phyloP scores from a whole-genome alignment of 768 basidiomycete genomes.

The Leccinum longicurvipes region DNA sequence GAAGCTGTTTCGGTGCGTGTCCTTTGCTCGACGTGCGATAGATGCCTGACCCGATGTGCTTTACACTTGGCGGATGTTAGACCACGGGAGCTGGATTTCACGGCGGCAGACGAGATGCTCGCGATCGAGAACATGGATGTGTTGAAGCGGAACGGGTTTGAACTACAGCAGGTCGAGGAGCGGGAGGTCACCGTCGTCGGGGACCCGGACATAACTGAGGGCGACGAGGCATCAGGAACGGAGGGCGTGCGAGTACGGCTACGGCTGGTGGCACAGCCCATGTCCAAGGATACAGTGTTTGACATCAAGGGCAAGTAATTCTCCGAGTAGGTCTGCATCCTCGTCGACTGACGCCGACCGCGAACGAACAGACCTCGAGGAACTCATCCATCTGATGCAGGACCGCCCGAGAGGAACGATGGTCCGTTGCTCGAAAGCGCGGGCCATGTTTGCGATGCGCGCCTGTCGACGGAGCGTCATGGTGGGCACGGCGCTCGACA shows the following conservation, averaged over 20 bases:
- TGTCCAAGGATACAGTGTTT: conserved; percentile 89
- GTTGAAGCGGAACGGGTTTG: conserved; percentile 85
- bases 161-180: conserved; percentile 59
- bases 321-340: no score
- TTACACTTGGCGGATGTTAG: conserved; percentile 42
- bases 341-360: no score
- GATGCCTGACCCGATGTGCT: no score
- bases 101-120: conserved; percentile 85
- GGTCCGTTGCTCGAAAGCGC: conserved; percentile 90
- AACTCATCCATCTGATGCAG: conserved; percentile 81
- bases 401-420: conserved; percentile 76
- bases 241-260: conserved; percentile 37
- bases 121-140: conserved; percentile 86
- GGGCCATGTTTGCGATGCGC: conserved; percentile 94
- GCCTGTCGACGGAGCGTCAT: conserved; percentile 97
- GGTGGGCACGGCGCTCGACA: conserved; percentile 83
- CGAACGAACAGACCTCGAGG: conserved; percentile 72
- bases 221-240: background rate
- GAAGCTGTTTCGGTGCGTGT: conserved; percentile 67
- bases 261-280: conserved; percentile 75
- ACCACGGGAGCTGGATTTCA: conserved; percentile 73
- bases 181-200: background rate
- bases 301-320: conserved; percentile 78
- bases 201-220: background rate
- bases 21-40: background rate